phyloP scores from a whole-genome alignment of 2,329 filamentous ascomycete species.

The Fusarium sp. region DNA sequence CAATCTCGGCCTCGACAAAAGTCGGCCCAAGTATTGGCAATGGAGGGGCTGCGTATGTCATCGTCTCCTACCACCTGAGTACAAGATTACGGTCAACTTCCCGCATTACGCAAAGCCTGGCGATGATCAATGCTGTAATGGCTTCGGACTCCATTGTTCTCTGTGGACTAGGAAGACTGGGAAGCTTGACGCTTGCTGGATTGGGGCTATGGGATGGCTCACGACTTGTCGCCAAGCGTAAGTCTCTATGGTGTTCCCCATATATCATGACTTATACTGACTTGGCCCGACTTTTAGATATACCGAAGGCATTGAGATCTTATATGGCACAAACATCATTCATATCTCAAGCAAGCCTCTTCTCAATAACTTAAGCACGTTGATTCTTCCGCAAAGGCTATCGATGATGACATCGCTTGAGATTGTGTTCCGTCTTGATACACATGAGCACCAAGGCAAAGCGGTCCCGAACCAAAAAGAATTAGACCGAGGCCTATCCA shows the following conservation, averaged over 20 bases:
- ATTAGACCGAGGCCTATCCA: fast-evolving
- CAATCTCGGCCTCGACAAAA: not conserved
- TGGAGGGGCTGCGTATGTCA: conserved; percentile 25
- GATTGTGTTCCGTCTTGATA: not conserved
- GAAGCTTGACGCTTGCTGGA: not conserved
- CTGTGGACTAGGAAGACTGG: not conserved
- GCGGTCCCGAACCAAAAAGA: fast-evolving
- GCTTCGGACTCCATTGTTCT: not conserved
- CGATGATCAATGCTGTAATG: not conserved
- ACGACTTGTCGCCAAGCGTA: conserved; percentile 5
- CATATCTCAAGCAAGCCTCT: conserved; percentile 2
- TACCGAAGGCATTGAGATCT: not conserved
- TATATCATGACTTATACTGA: not conserved
- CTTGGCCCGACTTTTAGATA: not conserved
- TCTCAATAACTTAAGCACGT: not conserved
- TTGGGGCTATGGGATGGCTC: conserved; percentile 1
- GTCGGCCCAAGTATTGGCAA: not conserved
- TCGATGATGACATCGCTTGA: conserved; percentile 2
- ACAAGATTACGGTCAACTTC: too few relatives aligned
- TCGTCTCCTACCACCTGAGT: not conserved
- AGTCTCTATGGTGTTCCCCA: not conserved
- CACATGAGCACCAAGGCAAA: fast-evolving
- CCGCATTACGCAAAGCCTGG: not conserved
- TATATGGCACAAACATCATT: conserved; percentile 7
- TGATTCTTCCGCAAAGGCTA: not conserved